Evolutionary conservation across 768 basidiomycete genomes (phyloP).

Genomic region (Pluteus cervinus): DNA sequence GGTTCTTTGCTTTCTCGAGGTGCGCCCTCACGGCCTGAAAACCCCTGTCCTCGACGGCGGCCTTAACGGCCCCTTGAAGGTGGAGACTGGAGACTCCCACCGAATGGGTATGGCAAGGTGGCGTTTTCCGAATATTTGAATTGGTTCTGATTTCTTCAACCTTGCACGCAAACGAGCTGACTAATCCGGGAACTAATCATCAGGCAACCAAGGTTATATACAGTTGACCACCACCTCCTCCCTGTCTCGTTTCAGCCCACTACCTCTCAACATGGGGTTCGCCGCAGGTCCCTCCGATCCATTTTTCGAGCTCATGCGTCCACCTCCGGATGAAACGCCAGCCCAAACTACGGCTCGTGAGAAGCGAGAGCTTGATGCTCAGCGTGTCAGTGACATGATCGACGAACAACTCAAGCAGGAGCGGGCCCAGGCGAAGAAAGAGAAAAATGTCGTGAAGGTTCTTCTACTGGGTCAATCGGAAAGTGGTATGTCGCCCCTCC

Average conservation of each 20-base stretch:
- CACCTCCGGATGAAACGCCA: constrained; percentile 47
- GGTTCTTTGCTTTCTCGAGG: too few relatives aligned
- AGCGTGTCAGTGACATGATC: constrained; percentile 46
- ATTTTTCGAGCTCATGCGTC: constrained; percentile 39
- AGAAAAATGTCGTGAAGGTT: constrained; percentile 46
- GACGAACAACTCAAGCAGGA: constrained; percentile 55
- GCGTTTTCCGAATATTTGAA: too few relatives aligned
- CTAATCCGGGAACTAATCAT: too few relatives aligned
- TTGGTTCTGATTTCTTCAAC: too few relatives aligned
- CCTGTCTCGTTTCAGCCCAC: too few relatives aligned
- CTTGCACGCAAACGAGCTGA: too few relatives aligned
- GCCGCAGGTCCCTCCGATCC: constrained; percentile 32
- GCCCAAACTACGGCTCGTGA: constrained; percentile 40
- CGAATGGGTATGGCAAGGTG: too few relatives aligned
- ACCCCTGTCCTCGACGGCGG: too few relatives aligned
- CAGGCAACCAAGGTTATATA: too few relatives aligned
- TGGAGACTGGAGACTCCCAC: too few relatives aligned
- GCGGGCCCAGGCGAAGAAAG: constrained; percentile 33
- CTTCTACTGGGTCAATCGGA: constrained; percentile 62
- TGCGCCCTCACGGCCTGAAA: too few relatives aligned
- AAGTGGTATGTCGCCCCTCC: constrained; percentile 40
- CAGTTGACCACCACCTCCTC: constrained; percentile 14
- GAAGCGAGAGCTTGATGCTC: constrained; percentile 41
- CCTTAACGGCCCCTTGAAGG: too few relatives aligned
- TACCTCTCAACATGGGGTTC: constrained; percentile 31